Base-by-base conservation (phyloP, 805 yeast species). In the Grigorovia humatica region DNA sequence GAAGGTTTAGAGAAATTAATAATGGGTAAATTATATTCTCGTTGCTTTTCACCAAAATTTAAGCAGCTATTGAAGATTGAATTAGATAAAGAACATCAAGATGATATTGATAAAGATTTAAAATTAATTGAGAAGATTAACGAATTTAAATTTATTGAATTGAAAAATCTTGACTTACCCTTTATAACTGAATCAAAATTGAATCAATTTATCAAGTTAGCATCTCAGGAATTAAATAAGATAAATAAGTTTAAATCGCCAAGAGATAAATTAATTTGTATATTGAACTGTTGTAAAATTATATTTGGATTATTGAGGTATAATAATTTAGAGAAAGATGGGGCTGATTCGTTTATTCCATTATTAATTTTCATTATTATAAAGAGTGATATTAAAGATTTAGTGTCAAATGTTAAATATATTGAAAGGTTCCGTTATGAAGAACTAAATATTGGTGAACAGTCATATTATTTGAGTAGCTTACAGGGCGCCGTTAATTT, bases 281-380 rank as follows among this genome's bases (percentile, higher is more conserved):
- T 93, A 2, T 74, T 93, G 55, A 95, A 93, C 68, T 82, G 93
- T 50, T 91, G 97, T 63, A 91, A 91, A 67, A 90, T 93, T 19
- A 83, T 95, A 6, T 90, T 89, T 72, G 95, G 96, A 11, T 74
- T 88, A 52, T 77, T 95, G 47, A 81, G 89, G 55, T 86, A 82
- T 54, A 85, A 81, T 54, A 69, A 76, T 48, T 75, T 81, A 50
- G 85, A 81, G 53, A 71, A 74, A 48, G 91, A 86, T 58, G 90
- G 89, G 58, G 99, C 99, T 0, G 99, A 93, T 68, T 80, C 86
- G 42, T 93, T 93, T 67, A 77, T 93, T n/a, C 99, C 99, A 0
- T 65, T 91, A 44, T 71, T 93, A 49, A 88, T 93, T 27, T 83
- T 82, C 58, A 85, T 91, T 11, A 77, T 90, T 1, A 66, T 91